These are phyloP conservation scores for Blakeslea trispora DNA, from an alignment of 371 early-diverging fungal genomes.

Conservation along the genomic window DNA sequence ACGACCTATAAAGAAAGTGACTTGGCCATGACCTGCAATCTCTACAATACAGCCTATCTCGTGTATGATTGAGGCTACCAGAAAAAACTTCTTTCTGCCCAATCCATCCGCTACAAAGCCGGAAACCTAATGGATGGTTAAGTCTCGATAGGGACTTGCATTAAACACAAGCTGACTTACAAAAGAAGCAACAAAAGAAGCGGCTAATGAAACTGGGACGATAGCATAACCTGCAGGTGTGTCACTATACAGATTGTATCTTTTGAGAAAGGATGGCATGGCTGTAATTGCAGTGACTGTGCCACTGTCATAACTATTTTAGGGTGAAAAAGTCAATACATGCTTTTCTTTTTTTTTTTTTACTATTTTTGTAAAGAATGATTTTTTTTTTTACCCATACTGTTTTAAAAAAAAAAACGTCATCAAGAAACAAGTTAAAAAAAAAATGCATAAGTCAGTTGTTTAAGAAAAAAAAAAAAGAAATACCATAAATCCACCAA, in stretches of 20 bases:
- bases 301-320: conserved; percentile 51
- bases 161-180: conserved; percentile 15
- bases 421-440: not conserved
- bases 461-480: conserved; percentile 1
- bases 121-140: conserved; percentile 44
- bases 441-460: not conserved
- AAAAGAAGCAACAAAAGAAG: conserved; percentile 37
- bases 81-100: conserved; percentile 40
- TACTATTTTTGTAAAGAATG: no score
- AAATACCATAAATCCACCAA: conserved; percentile 51
- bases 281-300: conserved; percentile 44
- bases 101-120: conserved; percentile 41
- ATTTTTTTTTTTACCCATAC: conserved; percentile 36
- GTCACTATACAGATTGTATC: conserved; percentile 19
- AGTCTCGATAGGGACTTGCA: conserved; percentile 3
- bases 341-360: not conserved
- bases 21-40: conserved; percentile 46
- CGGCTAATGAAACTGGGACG: conserved; percentile 33
- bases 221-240: conserved; percentile 23
- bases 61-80: conserved; percentile 66
- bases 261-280: conserved; percentile 40
- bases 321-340: conserved; percentile 2
- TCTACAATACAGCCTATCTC: conserved; percentile 72
- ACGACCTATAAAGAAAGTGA: conserved; percentile 71
- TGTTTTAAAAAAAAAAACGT: conserved; percentile 4